Base-by-base conservation (phyloP, 2,329 filamentous ascomycete species). In the Plenodomus tracheiphilus region DNA sequence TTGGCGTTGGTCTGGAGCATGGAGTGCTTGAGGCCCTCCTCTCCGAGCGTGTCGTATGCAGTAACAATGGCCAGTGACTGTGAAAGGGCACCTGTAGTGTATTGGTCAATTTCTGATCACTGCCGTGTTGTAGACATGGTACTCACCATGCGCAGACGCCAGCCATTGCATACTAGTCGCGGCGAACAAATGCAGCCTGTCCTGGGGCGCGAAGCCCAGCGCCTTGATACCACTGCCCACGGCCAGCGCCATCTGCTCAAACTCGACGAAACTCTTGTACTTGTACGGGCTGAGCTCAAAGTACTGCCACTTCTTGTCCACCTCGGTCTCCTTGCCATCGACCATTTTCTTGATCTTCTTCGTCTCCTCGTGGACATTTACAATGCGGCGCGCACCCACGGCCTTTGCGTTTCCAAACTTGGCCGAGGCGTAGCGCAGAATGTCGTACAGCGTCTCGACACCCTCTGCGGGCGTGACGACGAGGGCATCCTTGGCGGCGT, bases 1-100 rank as follows among this genome's bases (percentile, higher is more conserved):
- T 85, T 85, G 43, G 90, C 87, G 54, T 85, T 79, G 44, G 91
- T 94, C 75, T 96, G 89, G 18, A 85, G 79, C 56, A 97, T 82
- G 2, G 91, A 95, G 77, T 96, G 91, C 76, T 87, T 85, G 55
- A 97, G 82, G 39, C 91, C 92, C 54, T 86, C 85, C 64, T 90
- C 83, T 45, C 92, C 92, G 38, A 97, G 86, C 22, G 91, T 96
- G 73, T 97, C 92, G 74, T 97, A 97, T 42, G 92, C 91, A 39
- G 93, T 97, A 42, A 97, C 93, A 59, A 97, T 92, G 50, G 89
- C 85, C 71, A 97, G 85, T 38, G 89, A 92, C 74, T 97, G 93
- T 15, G 91, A 92, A 17, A 85, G 75, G 47, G 83, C 87, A 78
- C 78, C 79, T 80, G 35, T 17, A 18, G 10, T 11, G 22, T 34